phyloP scores from a whole-genome alignment of 495 filamentous ascomycete species.

The Staphylotrichum longicolle region DNA sequence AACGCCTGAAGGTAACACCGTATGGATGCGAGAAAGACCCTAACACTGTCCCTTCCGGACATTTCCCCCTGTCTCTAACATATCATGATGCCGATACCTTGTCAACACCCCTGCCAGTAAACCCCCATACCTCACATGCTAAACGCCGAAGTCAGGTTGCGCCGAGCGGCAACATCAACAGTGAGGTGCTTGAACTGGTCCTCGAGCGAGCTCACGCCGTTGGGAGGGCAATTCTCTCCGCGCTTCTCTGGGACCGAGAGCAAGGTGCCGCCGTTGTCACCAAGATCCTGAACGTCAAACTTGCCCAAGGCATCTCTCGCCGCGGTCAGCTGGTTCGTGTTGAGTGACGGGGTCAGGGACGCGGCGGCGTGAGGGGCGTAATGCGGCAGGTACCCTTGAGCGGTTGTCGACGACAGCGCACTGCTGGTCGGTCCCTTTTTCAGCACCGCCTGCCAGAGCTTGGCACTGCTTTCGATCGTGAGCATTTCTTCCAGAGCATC shows the following conservation, averaged over 20 bases:
- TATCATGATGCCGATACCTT: conserved; percentile 2
- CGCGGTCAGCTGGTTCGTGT: conserved; percentile 27
- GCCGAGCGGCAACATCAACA: conserved; percentile 19
- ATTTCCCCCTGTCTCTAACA: conserved; percentile 4
- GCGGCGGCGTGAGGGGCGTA: conserved; percentile 44
- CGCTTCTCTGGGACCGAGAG: conserved; percentile 34
- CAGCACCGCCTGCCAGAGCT: conserved; percentile 44
- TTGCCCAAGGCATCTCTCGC: conserved; percentile 27
- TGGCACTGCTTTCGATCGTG: conserved; percentile 24
- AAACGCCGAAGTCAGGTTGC: conserved; percentile 17
- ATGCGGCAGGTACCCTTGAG: conserved; percentile 47
- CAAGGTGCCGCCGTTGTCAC: conserved; percentile 25
- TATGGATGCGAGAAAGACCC: conserved; percentile 14
- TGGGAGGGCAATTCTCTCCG: conserved; percentile 45
- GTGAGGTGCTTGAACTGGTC: conserved; percentile 33
- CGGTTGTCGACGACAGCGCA: conserved; percentile 46
- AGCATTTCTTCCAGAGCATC: background rate
- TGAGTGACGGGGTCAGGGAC: conserved; percentile 43
- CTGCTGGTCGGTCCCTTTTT: conserved; percentile 46
- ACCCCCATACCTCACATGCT: conserved; percentile 14
- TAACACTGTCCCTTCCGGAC: conserved; percentile 13
- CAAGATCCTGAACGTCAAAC: conserved; percentile 27
- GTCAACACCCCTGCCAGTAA: background rate
- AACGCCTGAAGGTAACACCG: conserved; percentile 21
- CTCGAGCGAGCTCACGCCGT: conserved; percentile 27